Base-by-base conservation (phyloP, 2,329 filamentous ascomycete genomes). In the Microcera coccophila region DNA sequence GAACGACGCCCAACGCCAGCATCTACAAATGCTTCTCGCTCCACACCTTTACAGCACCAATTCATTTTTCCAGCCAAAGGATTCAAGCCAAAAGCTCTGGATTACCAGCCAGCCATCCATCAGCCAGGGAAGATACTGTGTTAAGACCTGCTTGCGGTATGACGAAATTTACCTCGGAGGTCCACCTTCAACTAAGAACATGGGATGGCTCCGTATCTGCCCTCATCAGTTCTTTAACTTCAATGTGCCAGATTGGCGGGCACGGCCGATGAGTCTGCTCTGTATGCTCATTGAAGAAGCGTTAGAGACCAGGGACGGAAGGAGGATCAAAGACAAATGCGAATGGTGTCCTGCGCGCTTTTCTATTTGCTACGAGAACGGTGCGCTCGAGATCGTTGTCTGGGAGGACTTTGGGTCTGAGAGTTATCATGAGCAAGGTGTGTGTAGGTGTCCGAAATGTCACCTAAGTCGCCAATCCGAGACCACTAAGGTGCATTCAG, bases 161-260 rank as follows among this genome's bases (percentile, higher is more conserved):
- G 12, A 35, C 33, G n/a, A 20, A 18, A 12, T 7, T 19, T 19
- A 12, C 33, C 33, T 35, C 20, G 15, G 33, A 17, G 33, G 16
- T 4, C 16, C 17, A 12, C 16, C n/a, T 19, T 35, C 33, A 35
- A 35, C 33, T 9, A 19, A 35, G 15, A 35, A 35, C n/a, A 35
- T 35, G 17, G 33, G 33, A 35, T 19, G 12, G 15, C 7, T 35
- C 16, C 9, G n/a, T 8, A 5, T 35, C 20, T 35, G 33, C 20
- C 9, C 15, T 19, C 33, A 35, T 35, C 33, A 35, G 18, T 35
- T 20, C 33, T 35, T 35, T 35, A 17, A 35, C 18, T 35, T 35
- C n/a, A n/a, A 10, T 4, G 4, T 5, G 15, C 33, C 33, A 20
- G 33, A 35, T 20, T 35, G 33, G 33, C 33, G 33, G 18, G 33